Evolutionary conservation across 1,139 yeast species (phyloP).

Genomic region (Yamadazyma conglobata): DNA sequence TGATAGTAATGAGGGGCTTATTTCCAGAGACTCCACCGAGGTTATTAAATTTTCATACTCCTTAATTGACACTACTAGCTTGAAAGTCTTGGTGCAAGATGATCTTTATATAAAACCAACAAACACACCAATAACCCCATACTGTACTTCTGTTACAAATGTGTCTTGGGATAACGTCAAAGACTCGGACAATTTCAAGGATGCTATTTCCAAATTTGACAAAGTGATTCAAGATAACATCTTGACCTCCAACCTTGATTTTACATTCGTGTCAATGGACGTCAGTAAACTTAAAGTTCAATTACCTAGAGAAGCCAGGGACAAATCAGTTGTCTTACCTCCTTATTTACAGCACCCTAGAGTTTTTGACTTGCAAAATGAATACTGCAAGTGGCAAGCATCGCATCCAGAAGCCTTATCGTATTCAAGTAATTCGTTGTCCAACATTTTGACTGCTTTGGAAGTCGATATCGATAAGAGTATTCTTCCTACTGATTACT

Average conservation of each 20-base stretch:
- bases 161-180: constrained; percentile 65
- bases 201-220: constrained; percentile 57
- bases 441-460: constrained; percentile 56
- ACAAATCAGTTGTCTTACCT: constrained; percentile 70
- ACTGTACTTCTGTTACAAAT: constrained; percentile 51
- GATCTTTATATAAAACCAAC: constrained; percentile 57
- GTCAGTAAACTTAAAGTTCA: constrained; percentile 73
- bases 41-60: constrained; percentile 67
- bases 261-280: constrained; percentile 65
- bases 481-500: neutral
- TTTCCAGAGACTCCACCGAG: constrained; percentile 63
- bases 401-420: constrained; percentile 57
- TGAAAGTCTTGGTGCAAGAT: constrained; percentile 34
- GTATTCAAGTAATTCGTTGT: constrained; percentile 47
- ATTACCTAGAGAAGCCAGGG: constrained; percentile 77
- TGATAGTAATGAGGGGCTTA: constrained; percentile 59
- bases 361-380: constrained; percentile 72
- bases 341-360: constrained; percentile 72
- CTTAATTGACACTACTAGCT: constrained; percentile 36
- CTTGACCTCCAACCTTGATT: constrained; percentile 44
- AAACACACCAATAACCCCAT: constrained; percentile 65
- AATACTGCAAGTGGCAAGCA: constrained; percentile 68
- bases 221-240: constrained; percentile 42
- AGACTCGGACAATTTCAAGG: constrained; percentile 52
- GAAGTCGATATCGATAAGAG: constrained; percentile 42